Conservation (phyloP, 1,284 basidiomycete genomes). For the Tilletiaria anomala region DNA sequence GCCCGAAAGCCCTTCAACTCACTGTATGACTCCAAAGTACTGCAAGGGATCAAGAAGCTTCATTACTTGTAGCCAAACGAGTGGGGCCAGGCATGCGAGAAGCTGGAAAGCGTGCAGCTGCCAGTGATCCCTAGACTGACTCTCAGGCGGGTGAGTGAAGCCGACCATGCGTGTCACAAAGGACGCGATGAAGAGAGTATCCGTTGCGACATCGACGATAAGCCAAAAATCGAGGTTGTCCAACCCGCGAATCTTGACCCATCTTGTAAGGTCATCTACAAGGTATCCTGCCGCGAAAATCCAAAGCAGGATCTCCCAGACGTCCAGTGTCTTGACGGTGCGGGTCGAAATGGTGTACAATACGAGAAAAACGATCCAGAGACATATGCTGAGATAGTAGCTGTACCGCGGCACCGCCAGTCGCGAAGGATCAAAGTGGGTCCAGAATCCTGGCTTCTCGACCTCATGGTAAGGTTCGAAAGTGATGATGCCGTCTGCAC, state of each 20-base stretch:
- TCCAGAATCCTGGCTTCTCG: constrained; percentile 16
- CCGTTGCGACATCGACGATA: constrained; percentile 19
- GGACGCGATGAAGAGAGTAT: constrained; percentile 13
- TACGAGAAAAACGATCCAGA: constrained; percentile 21
- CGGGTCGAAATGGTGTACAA: constrained; percentile 23
- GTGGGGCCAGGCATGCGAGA: constrained; percentile 22
- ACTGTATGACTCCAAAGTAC: constrained; percentile 43
- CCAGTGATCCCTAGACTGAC: constrained; percentile 5
- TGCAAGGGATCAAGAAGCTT: constrained; percentile 40
- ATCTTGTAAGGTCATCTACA: constrained; percentile 18
- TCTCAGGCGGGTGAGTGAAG: constrained; percentile 13
- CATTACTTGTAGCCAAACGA: constrained; percentile 26
- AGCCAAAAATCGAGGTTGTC: constrained; percentile 25
- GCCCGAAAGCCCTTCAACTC: too few relatives aligned
- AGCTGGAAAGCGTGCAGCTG: constrained; percentile 24
- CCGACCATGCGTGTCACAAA: constrained; percentile 19
- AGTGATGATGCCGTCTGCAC: constrained; percentile 12
- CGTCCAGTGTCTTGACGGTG: constrained; percentile 15
- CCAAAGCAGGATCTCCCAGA: constrained; percentile 22
- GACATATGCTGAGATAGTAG: constrained; percentile 19
- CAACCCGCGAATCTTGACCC: constrained; percentile 23
- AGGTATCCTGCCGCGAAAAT: constrained; percentile 26
- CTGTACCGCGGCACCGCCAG: constrained; percentile 17
- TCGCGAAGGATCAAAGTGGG: constrained; percentile 19
- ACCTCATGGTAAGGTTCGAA: constrained; percentile 19